Evolutionary conservation across 495 filamentous ascomycete genomes (phyloP).

Genomic region (Evansstolkia leycettana): DNA sequence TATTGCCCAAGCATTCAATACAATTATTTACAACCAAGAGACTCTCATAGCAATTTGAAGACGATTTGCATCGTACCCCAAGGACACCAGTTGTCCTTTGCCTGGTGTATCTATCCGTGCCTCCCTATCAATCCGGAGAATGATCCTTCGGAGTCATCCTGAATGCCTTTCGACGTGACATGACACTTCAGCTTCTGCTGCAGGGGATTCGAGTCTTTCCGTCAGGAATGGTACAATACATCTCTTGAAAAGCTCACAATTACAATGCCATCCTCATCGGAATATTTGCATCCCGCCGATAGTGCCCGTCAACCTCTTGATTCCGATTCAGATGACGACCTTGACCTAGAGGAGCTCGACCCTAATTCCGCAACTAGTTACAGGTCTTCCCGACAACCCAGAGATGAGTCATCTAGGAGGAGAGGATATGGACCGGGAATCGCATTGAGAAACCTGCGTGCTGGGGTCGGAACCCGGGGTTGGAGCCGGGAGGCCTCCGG

Average conservation of each 20-base stretch:
- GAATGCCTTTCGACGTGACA: constrained; percentile 15
- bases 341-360: constrained; percentile 64
- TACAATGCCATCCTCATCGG: constrained; percentile 27
- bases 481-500: constrained; percentile 39
- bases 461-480: constrained; percentile 50
- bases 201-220: constrained; percentile 8
- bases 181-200: constrained; percentile 8
- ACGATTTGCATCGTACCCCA: too few species aligned
- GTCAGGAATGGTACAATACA: constrained; percentile 10
- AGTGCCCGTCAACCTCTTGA: constrained; percentile 18
- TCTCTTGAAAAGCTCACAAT: background rate
- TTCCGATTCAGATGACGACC: constrained; percentile 39
- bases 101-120: background rate
- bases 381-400: constrained; percentile 20
- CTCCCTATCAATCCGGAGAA: constrained; percentile 2
- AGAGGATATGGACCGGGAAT: constrained; percentile 46
- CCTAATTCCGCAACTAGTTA: constrained; percentile 34
- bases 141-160: constrained; percentile 8
- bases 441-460: constrained; percentile 58
- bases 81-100: too few species aligned
- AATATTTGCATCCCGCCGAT: constrained; percentile 26
- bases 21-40: too few species aligned
- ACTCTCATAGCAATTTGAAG: too few species aligned
- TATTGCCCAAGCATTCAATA: too few species aligned
- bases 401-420: constrained; percentile 26